Base-by-base conservation (phyloP, 208 protist genomes). In the Trypanosoma platydactyli region DNA sequence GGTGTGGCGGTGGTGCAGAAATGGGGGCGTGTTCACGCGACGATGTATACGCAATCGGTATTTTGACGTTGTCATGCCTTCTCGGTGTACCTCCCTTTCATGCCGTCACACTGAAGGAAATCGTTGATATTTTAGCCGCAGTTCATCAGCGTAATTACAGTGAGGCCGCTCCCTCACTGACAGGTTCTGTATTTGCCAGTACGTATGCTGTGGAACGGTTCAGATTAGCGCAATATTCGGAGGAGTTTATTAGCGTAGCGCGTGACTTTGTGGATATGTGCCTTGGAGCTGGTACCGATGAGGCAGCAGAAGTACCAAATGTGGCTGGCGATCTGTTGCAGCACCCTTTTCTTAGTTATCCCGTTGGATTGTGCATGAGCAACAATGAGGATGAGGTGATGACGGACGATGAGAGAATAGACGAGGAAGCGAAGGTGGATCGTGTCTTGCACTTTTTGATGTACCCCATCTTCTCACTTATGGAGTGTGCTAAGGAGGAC, bases 21-120 rank as follows among this genome's bases (percentile, higher is more conserved):
- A 52, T 64, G 48, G 33, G 22, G 11, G 58, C 79, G 29, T 66
- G 62, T 5, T 29, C 55, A 2, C 54, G 61, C 0, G 89, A 94
- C 56, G 89, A 94, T 70, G 48, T 94, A n/a, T 89, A 92, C 58
- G 85, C 89, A n/a, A 58, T 92, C 15, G 89, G 81, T 41, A 76
- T 82, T 63, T 59, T 92, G 0, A 71, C 76, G 22, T 60, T 92
- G 12, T 52, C 75, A 1, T 74, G 87, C 27, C 60, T 84, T 24
- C 7, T 76, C 11, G 89, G 86, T n/a, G 73, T 85, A 1, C 89
- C 89, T 15, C 68, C 80, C 40, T 83, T 91, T 46, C 77, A 89
- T 60, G 73, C 63, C 5, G 49, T 52, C 5, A 73, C 69, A 0
- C 45, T 86, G 29, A 73, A 72, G 41, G 81, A 80, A 15, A 78